Base-by-base conservation (phyloP, 2,329 filamentous ascomycete species). In the Pyrenophora tritici-repentis region DNA sequence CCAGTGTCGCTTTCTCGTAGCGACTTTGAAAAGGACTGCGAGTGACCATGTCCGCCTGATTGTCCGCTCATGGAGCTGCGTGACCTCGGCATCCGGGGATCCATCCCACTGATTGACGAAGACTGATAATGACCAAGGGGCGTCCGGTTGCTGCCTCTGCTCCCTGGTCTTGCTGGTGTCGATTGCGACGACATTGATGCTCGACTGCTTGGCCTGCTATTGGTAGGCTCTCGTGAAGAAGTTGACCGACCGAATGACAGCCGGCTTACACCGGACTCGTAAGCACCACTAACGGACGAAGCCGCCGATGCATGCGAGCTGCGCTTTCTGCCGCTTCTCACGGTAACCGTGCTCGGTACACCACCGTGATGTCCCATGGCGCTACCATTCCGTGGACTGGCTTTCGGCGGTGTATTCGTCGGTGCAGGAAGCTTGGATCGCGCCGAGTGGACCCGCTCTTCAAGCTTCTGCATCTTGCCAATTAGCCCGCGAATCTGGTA, bases 381-480 rank as follows among this genome's bases (percentile, higher is more conserved):
- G 42, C 79, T 82, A 41, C 76, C 77, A 51, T 76, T 79, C 41
- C 90, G 84, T 17, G 92, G 91, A n/a, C 91, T 96, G 4, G 83
- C 82, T 40, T 87, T 86, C 14, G 92, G 91, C 4, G 92, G 91
- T 0, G 89, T 94, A 47, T 80, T 82, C 6, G 85, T 81, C 2
- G 92, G 90, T 1, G 88, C 90, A 2, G 94, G 94, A 16, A 99
- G 83, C 75, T 94, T 96, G 33, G 93, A 97, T 62, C 91, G 86
- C 14, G 88, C 94, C 18, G 88, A 91, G 55, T 97, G 91, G 8
- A 99, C 93, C 37, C 94, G 85, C 57, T 94, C 90, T 73, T 97
- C 94, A 55, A 99, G 86, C 61, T 91, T 90, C 75, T 97, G 91
- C 91, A 97, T 97, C 76, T 97, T 94, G 22, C 91, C 92, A 51